Evolutionary conservation across 192 early-diverging fungal genomes (phyloP).

Genomic region (Coemansia sp.): DNA sequence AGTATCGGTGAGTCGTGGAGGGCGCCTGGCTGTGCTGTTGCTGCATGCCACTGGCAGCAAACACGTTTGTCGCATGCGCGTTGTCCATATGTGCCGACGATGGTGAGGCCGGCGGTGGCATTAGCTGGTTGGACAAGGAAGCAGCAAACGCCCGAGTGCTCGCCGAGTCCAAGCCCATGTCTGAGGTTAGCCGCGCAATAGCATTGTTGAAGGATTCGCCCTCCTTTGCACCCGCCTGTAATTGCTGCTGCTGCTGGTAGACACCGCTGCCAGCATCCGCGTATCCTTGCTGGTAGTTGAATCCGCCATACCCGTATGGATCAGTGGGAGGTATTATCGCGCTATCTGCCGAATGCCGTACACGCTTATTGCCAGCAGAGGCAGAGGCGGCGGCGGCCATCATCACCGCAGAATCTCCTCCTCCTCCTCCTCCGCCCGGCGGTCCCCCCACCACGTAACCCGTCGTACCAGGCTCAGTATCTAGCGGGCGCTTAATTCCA

Average conservation of each 20-base stretch:
- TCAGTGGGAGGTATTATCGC: background rate
- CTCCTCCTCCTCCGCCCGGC: background rate
- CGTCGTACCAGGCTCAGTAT: background rate
- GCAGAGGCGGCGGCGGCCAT: constrained; percentile 5
- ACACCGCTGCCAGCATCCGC: background rate
- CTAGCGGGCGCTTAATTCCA: background rate
- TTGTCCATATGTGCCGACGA: constrained; percentile 8
- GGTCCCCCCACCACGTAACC: background rate
- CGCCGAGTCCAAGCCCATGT: constrained; percentile 44
- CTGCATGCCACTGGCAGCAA: background rate
- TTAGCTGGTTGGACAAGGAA: constrained; percentile 27
- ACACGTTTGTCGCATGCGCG: background rate
- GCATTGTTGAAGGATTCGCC: constrained; percentile 14
- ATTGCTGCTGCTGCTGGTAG: constrained; percentile 13
- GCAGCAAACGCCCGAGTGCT: constrained; percentile 33
- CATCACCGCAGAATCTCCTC: background rate
- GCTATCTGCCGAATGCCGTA: constrained; percentile 15
- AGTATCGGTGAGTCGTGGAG: background rate
- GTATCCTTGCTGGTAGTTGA: background rate
- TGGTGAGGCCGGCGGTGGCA: background rate
- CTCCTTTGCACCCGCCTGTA: background rate
- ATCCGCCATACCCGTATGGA: background rate
- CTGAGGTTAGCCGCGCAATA: constrained; percentile 37
- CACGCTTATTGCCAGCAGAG: constrained; percentile 21
- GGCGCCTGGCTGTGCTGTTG: background rate